phyloP scores from a whole-genome alignment of 164 flowering plant genomes.

The Pachysandra terminalis region DNA sequence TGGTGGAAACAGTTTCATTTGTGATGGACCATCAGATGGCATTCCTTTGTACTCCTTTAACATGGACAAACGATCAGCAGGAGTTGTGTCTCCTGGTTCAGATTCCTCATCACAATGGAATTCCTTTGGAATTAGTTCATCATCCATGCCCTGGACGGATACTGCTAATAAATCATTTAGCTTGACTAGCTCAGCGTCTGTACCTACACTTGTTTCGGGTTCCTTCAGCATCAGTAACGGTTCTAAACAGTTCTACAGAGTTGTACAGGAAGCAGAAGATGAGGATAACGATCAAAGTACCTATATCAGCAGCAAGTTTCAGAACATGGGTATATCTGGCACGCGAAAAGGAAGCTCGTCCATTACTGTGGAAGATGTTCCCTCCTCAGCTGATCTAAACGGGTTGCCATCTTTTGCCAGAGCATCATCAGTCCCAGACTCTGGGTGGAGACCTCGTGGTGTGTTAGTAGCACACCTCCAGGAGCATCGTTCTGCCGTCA shows the following conservation, averaged over 20 bases:
- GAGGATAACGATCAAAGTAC: constrained; percentile 63
- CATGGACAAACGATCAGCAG: constrained; percentile 57
- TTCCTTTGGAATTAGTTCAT: constrained; percentile 56
- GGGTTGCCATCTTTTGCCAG: constrained; percentile 51
- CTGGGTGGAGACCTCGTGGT: constrained; percentile 98
- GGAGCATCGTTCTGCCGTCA: constrained; percentile 97
- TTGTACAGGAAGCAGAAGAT: constrained; percentile 77
- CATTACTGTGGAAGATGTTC: constrained; percentile 35
- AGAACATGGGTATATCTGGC: constrained; percentile 57
- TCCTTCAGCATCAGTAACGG: constrained; percentile 59
- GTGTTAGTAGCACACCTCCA: constrained; percentile 96
- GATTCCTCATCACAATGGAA: constrained; percentile 57
- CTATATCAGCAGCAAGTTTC: constrained; percentile 45
- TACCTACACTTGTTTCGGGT: constrained; percentile 85
- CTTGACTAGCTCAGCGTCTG: constrained; percentile 68
- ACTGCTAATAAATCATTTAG: constrained; percentile 60
- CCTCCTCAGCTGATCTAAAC: constrained; percentile 44
- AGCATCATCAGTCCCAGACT: constrained; percentile 66
- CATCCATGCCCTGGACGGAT: constrained; percentile 78
- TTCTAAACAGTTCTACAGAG: constrained; percentile 72
- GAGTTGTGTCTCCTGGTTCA: constrained; percentile 44
- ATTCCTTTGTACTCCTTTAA: constrained; percentile 90
- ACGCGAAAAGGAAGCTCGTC: constrained; percentile 43
- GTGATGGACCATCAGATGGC: constrained; percentile 78
- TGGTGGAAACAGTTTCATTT: constrained; percentile 54